Conservation (phyloP, 805 yeast species). For the Candida yuanshanica region DNA sequence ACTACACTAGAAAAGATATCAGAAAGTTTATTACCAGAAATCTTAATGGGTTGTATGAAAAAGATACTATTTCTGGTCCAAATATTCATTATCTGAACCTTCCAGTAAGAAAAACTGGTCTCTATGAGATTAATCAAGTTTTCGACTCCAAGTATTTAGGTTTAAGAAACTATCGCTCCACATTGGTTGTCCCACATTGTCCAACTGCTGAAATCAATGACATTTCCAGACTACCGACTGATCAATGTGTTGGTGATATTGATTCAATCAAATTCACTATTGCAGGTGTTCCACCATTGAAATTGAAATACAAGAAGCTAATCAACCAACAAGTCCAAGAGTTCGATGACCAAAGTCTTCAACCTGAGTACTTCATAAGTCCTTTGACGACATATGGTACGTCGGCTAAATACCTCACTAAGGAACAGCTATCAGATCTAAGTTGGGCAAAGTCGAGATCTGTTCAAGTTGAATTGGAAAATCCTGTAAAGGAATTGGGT, state of each 20-base stretch:
- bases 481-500: conserved; percentile 41
- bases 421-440: conserved; percentile 33
- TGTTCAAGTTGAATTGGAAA: conserved; percentile 39
- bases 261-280: conserved; percentile 51
- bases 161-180: conserved; percentile 55
- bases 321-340: conserved; percentile 31
- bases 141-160: conserved; percentile 58
- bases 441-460: conserved; percentile 37
- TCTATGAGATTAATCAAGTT: conserved; percentile 66
- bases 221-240: conserved; percentile 27
- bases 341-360: conserved; percentile 37
- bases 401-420: conserved; percentile 21
- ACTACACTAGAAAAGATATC: conserved; percentile 55
- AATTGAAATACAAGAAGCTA: conserved; percentile 47
- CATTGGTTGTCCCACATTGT: conserved; percentile 65
- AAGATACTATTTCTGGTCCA: conserved; percentile 21
- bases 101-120: conserved; percentile 66
- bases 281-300: conserved; percentile 76
- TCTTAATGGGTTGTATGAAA: conserved; percentile 18
- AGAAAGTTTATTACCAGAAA: conserved; percentile 27
- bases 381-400: conserved; percentile 37
- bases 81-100: conserved; percentile 54
- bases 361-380: conserved; percentile 46
- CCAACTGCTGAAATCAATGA: conserved; percentile 59
- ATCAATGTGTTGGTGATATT: conserved; percentile 59